Evolutionary conservation across 2,329 filamentous ascomycete genomes (phyloP).

Genomic region (Thielaviopsis populi): DNA sequence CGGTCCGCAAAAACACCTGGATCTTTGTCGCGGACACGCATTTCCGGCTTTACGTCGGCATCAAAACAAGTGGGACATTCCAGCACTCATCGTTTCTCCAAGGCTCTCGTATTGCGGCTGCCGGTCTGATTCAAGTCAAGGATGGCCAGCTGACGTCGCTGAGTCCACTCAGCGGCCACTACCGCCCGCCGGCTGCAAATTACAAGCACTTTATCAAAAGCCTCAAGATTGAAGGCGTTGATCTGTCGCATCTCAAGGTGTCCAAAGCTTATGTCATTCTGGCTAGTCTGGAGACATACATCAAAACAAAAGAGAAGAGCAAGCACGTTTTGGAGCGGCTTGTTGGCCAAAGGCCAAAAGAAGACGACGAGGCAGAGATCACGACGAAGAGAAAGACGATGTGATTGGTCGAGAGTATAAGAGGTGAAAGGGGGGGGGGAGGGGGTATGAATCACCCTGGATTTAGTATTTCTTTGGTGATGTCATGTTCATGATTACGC

Average conservation of each 20-base stretch:
- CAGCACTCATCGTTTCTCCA: slow-evolving; percentile 85
- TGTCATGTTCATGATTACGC: neutral
- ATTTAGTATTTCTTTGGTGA: neutral
- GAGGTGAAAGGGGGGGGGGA: neutral
- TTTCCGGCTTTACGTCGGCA: slow-evolving; percentile 74
- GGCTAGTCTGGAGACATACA: slow-evolving; percentile 67
- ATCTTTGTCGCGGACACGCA: slow-evolving; percentile 82
- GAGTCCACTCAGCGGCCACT: slow-evolving; percentile 63
- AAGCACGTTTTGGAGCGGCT: slow-evolving; percentile 33
- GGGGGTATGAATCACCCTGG: neutral
- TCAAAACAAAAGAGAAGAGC: slow-evolving; percentile 50
- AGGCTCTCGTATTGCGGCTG: slow-evolving; percentile 64
- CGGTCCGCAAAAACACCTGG: slow-evolving; percentile 78
- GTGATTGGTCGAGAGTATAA: neutral
- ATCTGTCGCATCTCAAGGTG: slow-evolving; percentile 65
- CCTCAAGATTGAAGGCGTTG: slow-evolving; percentile 57
- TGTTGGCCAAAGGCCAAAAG: slow-evolving; percentile 11
- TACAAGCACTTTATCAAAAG: slow-evolving; percentile 68
- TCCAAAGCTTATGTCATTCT: slow-evolving; percentile 71
- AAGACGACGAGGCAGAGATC: slow-evolving; percentile 3
- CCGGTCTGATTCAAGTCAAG: slow-evolving; percentile 73
- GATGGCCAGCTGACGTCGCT: slow-evolving; percentile 61
- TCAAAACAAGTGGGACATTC: slow-evolving; percentile 77
- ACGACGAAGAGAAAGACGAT: slow-evolving; percentile 6
- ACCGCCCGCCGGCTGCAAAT: slow-evolving; percentile 67